Base-by-base conservation (phyloP, 2,329 filamentous ascomycete species). In the Colletotrichum musicola region DNA sequence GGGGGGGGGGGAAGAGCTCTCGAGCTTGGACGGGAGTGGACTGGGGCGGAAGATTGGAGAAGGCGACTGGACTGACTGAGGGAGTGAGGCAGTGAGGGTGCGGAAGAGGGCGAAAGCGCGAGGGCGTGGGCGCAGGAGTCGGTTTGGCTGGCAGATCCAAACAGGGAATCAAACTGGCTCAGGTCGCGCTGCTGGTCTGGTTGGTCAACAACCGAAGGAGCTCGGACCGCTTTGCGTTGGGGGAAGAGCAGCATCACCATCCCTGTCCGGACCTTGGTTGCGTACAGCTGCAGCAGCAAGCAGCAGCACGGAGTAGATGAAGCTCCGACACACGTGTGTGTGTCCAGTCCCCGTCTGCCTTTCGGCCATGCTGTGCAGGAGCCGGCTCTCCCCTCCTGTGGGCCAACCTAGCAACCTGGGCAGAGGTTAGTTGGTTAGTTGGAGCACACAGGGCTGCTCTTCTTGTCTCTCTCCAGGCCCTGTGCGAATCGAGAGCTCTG, bases 221-320 rank as follows among this genome's bases (percentile, higher is more conserved):
- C 69, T 71, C 66, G 69, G 69, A 66, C 69, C 47, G 46, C 47
- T 56, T 51, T 50, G 30, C 18, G 30, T 35, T 35, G 49, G 20
- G 44, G 46, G 38, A 47, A 22, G 46, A 69, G 53, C 65, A 69
- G 14, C 62, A 69, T 71, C 69, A 71, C 27, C 66, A 71, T 71
- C 66, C 69, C 62, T 71, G 69, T 27, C 46, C 56, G 51, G 56
- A 51, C 64, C 64, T 68, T 51, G 40, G 18, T 57, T 58, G 56
- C 56, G 58, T 61, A 42, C 40, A 59, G 25, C 40, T 58, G 25
- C 44, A 51, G 20, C 35, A 55, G 30, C n/a, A 40, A 50, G 25
- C 44, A 51, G 20, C 35, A 55, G 30, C n/a, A 40, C 27, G 50
- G 42, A 44, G 42, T 55, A 42, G 38, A 60, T 9, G 49, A 60